Base-by-base conservation (phyloP, 768 basidiomycete species). In the Boletus sp. region DNA sequence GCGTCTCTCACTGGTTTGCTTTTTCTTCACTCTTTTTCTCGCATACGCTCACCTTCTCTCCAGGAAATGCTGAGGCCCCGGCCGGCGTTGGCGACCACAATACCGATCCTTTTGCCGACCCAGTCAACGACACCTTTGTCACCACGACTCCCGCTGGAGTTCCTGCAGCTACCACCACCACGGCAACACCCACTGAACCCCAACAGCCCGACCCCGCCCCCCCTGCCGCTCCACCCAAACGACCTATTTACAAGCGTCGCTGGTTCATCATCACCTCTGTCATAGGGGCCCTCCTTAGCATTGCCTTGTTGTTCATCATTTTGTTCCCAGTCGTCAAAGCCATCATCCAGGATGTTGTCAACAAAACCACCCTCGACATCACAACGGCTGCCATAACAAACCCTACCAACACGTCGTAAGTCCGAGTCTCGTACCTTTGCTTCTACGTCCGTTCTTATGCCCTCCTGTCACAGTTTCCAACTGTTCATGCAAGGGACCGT, bases 321-420 rank as follows among this genome's bases (percentile, higher is more conserved):
- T 69, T 90, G 24, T 89, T 82, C 68, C 87, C 87, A 7, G 84
- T 89, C 54, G 76, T 89, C 54, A 78, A 72, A 49, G 86, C 86
- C 45, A 85, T 89, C 60, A 78, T 81, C 18, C 86, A 87, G 60
- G 77, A 83, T 41, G 80, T 89, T 40, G 78, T 89, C 15, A 82
- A 87, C 55, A 75, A 76, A 37, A 72, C 81, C 35, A 76, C 76
- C 20, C 73, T 90, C 35, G 76, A 83, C 54, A 74, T 90, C 44
- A 74, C 83, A 29, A 66, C 65, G 29, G 85, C 81, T 8, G 69
- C 71, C 15, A 86, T 89, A 54, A 74, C 74, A 1, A 73, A 71
- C 17, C 82, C 87, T 6, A 65, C 75, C n/a, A 88, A 89, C 58
- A 70, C 68, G 7, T 81, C 83, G 86, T 86, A 52, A 62, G 83